Evolutionary conservation across 805 yeast species (phyloP).

Genomic region (Metahyphopichia silvanorum): DNA sequence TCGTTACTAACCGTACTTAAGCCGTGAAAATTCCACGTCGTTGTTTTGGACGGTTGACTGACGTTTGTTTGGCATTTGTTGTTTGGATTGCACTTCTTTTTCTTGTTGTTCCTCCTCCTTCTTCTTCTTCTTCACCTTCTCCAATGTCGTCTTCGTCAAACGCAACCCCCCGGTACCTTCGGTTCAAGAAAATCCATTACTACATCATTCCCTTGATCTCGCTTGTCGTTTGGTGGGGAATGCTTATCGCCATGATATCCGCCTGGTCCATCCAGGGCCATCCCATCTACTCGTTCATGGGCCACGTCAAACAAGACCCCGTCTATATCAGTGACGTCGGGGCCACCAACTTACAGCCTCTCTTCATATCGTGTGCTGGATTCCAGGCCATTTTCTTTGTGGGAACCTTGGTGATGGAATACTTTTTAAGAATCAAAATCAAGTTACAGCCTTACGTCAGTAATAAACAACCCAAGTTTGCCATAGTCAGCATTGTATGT

Average conservation of each 20-base stretch:
- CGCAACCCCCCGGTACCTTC: constrained; percentile 5
- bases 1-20: too few relatives aligned
- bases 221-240: constrained; percentile 81
- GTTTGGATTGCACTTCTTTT: too few relatives aligned
- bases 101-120: too few relatives aligned
- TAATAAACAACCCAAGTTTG: constrained; percentile 38
- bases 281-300: constrained; percentile 62
- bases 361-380: constrained; percentile 76
- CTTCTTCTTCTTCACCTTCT: too few relatives aligned
- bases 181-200: constrained; percentile 46
- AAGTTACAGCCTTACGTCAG: constrained; percentile 53
- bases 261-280: constrained; percentile 82
- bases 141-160: too few relatives aligned
- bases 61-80: too few relatives aligned
- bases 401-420: constrained; percentile 61
- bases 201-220: constrained; percentile 65
- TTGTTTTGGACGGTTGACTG: too few relatives aligned
- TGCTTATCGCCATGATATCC: constrained; percentile 75
- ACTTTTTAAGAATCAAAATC: constrained; percentile 53
- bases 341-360: constrained; percentile 80
- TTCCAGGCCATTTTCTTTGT: constrained; percentile 75
- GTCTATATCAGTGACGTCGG: constrained; percentile 85
- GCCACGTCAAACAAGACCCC: constrained; percentile 37
- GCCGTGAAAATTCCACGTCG: too few relatives aligned
- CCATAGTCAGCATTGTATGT: constrained; percentile 39